phyloP scores from a whole-genome alignment of 2,329 filamentous ascomycete species.

The Pestalotiopsis fici region DNA sequence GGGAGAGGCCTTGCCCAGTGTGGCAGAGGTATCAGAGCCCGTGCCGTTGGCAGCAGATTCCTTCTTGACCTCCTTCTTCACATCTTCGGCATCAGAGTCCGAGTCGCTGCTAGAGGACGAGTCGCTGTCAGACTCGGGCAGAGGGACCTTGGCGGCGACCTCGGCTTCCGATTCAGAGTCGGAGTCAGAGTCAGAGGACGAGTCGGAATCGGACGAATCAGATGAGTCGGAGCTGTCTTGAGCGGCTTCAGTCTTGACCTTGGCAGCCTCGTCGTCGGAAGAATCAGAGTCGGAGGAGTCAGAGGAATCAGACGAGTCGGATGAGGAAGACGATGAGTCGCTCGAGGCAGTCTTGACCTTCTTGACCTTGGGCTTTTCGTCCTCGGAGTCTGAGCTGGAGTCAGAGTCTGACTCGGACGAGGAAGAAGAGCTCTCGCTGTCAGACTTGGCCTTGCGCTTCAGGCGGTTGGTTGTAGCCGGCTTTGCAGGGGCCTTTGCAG shows the following conservation, averaged over 20 bases:
- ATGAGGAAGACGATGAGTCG: slow-evolving; percentile 34
- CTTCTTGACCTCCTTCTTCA: slow-evolving; percentile 19
- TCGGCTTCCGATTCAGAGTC: slow-evolving; percentile 37
- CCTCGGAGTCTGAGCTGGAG: slow-evolving; percentile 35
- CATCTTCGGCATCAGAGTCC: slow-evolving; percentile 37
- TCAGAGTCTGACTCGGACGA: slow-evolving; percentile 36
- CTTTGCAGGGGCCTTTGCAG: slow-evolving; percentile 18
- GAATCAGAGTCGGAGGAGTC: slow-evolving; percentile 28
- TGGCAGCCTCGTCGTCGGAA: slow-evolving; percentile 23
- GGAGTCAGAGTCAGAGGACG: slow-evolving; percentile 33
- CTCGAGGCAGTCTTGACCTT: slow-evolving; percentile 42
- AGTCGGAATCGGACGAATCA: slow-evolving; percentile 32
- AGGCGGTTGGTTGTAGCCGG: slow-evolving; percentile 38
- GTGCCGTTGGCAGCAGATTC: slow-evolving; percentile 25
- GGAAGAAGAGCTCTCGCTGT: slow-evolving; percentile 37
- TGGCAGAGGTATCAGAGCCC: slow-evolving; percentile 44
- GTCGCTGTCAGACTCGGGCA: slow-evolving; percentile 41
- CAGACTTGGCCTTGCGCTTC: slow-evolving; percentile 55
- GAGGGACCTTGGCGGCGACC: slow-evolving; percentile 38
- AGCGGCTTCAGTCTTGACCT: slow-evolving; percentile 14
- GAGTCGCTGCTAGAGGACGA: slow-evolving; percentile 37
- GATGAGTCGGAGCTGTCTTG: slow-evolving; percentile 26
- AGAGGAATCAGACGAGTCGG: slow-evolving; percentile 31
- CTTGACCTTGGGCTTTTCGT: slow-evolving; percentile 38
- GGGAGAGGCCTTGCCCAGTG: slow-evolving; percentile 55